Base-by-base conservation (phyloP, 768 basidiomycete species). In the Leccinellum albellum region DNA sequence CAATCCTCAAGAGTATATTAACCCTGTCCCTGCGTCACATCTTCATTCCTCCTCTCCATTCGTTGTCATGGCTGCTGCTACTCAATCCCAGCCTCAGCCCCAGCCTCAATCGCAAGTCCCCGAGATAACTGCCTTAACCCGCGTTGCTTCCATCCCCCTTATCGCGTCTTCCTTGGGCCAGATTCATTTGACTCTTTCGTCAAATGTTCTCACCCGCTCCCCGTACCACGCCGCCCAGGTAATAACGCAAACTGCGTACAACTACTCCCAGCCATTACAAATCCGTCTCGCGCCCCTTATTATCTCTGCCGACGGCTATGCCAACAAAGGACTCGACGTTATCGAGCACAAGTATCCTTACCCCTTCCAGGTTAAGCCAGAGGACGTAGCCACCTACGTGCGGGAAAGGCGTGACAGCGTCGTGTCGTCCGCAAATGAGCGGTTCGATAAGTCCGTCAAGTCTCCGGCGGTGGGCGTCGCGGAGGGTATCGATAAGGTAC, bases 301-400 rank as follows among this genome's bases (percentile, higher is more conserved):
- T 62, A 73, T 76, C 53, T 77, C 80, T 48, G 87, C 81, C 2
- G 83, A 92, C 61, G 81, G 73, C n/a, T 74, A 74, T 52, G 90
- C 87, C 28, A 88, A 89, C 79, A 85, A 82, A 75, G 87, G 83
- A 28, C 78, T 90, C 37, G 89, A 92, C 67, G 83, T 70, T 20
- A 87, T 91, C 53, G 79, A 91, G 75, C 77, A 80, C 53, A 82
- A 82, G 52, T 90, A 85, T 68, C 91, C 90, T 13, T 87, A 85
- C 67, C 82, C 89, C 5, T 93, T 91, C 79, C 77, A 83, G 58
- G 82, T 82, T 17, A 82, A 83, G 64, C 86, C 89, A 3, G 87
- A 87, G 64, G 89, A 91, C 3, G 81, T 93, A 21, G 76, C 76
- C 29, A 77, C 74, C 12, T 83, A 81, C 58, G 78, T 90, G 37